phyloP scores from a whole-genome alignment of 768 basidiomycete species.

The Rhodotorula taiwanensis region DNA sequence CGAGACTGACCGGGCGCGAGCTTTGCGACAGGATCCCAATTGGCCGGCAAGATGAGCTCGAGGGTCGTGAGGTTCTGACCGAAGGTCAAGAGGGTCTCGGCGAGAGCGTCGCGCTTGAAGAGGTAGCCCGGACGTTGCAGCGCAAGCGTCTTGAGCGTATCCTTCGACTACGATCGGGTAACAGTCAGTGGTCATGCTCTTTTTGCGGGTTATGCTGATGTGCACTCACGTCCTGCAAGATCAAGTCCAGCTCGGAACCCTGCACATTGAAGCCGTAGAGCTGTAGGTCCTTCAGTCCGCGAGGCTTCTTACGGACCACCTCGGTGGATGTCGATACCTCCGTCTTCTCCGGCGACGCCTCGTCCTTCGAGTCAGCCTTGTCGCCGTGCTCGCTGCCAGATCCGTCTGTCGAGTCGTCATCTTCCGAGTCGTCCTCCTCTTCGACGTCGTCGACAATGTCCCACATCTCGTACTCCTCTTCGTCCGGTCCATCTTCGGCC shows the following conservation, averaged over 20 bases:
- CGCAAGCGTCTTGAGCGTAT: slow-evolving; percentile 1
- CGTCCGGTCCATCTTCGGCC: neutral
- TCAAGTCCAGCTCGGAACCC: neutral
- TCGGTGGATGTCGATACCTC: neutral
- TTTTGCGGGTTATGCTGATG: too few relatives aligned
- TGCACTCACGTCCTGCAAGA: slow-evolving; percentile 20
- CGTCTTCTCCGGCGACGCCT: neutral
- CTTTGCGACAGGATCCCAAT: slow-evolving; percentile 10
- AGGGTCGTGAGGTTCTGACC: slow-evolving; percentile 19
- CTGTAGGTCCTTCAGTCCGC: slow-evolving; percentile 10
- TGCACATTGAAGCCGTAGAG: slow-evolving; percentile 5
- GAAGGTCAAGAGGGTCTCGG: slow-evolving; percentile 13
- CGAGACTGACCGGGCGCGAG: neutral
- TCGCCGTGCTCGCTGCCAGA: neutral
- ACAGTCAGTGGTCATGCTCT: neutral
- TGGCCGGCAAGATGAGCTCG: neutral
- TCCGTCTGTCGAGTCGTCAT: neutral
- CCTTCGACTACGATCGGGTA: slow-evolving; percentile 5
- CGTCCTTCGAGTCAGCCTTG: neutral
- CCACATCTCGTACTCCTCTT: slow-evolving; percentile 28
- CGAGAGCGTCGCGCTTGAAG: slow-evolving; percentile 13
- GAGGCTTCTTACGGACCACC: neutral
- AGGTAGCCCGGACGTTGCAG: neutral
- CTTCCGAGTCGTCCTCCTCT: neutral
- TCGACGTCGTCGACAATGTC: neutral